These are phyloP conservation scores for Calonectria pteridis DNA, from an alignment of 2,329 filamentous ascomycete genomes.

Conservation along the genomic window DNA sequence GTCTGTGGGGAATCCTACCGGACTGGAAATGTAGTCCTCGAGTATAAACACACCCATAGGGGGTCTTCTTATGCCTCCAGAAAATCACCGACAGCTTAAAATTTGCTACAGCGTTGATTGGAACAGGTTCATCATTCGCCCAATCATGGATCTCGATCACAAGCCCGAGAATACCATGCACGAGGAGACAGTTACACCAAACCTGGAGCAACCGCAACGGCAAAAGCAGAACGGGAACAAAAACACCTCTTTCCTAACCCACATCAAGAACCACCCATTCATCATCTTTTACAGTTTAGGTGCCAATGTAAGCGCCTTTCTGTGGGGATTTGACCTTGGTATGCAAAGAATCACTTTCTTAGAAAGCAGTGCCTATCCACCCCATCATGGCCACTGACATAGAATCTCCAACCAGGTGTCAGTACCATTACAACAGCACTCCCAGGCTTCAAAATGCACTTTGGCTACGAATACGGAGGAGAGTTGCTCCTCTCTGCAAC, in stretches of 20 bases:
- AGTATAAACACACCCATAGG: not conserved
- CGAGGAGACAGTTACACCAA: not conserved
- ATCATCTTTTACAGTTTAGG: slow-evolving; percentile 1
- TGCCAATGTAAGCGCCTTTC: slow-evolving; percentile 8
- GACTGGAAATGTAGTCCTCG: not conserved
- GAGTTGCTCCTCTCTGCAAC: slow-evolving; percentile 7
- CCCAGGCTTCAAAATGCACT: slow-evolving; percentile 7
- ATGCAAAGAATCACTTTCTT: not conserved
- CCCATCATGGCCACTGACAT: not conserved
- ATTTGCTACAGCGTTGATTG: not conserved
- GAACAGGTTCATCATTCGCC: not conserved
- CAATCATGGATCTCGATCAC: slow-evolving; percentile 1
- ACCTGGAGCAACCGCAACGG: not conserved
- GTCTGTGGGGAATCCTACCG: not conserved
- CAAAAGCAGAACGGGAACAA: not conserved
- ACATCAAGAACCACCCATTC: not conserved
- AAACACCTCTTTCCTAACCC: not conserved
- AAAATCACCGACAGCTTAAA: not conserved
- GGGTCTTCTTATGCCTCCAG: not conserved
- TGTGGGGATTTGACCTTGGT: slow-evolving; percentile 12
- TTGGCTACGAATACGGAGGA: slow-evolving; percentile 10
- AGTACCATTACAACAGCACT: slow-evolving; percentile 5
- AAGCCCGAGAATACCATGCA: not conserved
- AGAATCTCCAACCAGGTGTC: not conserved
- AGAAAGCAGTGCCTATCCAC: not conserved